Percentiles rank a stretch among this genome's conserved stretches.
phyloP scores from a whole-genome alignment of 2,329 filamentous ascomycete genomes.

The Fusarium subglutinans region DNA sequence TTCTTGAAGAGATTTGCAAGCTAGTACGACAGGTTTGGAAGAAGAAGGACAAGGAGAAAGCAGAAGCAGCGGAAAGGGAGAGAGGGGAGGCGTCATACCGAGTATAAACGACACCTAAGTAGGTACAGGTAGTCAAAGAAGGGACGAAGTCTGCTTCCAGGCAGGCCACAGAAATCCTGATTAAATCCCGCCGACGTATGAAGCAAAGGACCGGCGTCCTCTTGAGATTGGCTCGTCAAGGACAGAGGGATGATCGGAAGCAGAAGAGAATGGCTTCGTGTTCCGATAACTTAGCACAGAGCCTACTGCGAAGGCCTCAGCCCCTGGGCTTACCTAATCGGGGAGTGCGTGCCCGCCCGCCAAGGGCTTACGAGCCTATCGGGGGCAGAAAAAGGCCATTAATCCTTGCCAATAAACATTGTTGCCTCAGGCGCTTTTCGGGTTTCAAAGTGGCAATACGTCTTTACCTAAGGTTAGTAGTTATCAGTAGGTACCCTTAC shows the following conservation, averaged over 20 bases:
- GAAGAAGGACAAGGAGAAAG: neutral
- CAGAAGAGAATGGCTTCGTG: constrained; percentile 37
- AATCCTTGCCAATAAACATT: constrained; percentile 21
- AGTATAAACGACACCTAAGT: constrained; percentile 37
- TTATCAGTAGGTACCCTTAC: neutral
- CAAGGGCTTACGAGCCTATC: constrained; percentile 22
- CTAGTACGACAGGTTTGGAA: constrained; percentile 32
- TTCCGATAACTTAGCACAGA: constrained; percentile 10
- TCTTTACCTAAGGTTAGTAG: neutral
- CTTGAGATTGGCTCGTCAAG: constrained; percentile 37
- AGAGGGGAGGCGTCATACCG: constrained; percentile 36
- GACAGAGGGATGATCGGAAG: constrained; percentile 31
- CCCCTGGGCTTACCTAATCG: constrained; percentile 44
- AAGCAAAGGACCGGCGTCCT: constrained; percentile 45
- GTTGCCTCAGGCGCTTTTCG: constrained; percentile 36
- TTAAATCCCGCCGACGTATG: constrained; percentile 42
- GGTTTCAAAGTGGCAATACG: neutral
- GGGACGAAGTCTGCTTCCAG: constrained; percentile 51
- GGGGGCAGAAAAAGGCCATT: constrained; percentile 8
- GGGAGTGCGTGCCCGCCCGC: constrained; percentile 3
- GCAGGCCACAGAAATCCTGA: constrained; percentile 46
- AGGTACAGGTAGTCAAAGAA: constrained; percentile 42
- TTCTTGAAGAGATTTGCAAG: constrained; percentile 2
- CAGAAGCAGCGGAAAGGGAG: neutral
- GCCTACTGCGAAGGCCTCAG: constrained; percentile 29